These are phyloP conservation scores for Entomortierella lignicola DNA, from an alignment of 192 early-diverging fungal species.

Conservation along the genomic window DNA sequence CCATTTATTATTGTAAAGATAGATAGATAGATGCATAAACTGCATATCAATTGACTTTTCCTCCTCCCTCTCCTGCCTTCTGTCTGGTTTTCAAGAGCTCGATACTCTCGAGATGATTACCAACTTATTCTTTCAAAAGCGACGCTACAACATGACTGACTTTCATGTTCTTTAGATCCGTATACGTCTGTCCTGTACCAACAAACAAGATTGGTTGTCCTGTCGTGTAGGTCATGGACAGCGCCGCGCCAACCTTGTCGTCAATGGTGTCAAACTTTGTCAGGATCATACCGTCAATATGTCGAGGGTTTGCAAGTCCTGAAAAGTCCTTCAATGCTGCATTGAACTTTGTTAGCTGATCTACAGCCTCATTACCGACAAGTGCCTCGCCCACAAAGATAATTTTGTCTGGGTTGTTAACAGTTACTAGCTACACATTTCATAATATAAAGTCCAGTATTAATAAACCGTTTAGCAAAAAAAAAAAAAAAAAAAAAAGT, in stretches of 20 bases:
- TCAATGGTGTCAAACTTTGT: slow-evolving; percentile 98
- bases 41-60: background rate
- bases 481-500: too few species aligned
- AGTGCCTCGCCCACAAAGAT: slow-evolving; percentile 98
- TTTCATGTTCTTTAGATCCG: slow-evolving; percentile 91
- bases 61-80: background rate
- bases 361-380: slow-evolving; percentile 97
- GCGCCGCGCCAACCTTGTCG: slow-evolving; percentile 95
- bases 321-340: slow-evolving; percentile 92
- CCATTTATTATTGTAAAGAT: background rate
- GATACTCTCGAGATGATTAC: too few species aligned
- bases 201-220: slow-evolving; percentile 97
- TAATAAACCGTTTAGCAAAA: too few species aligned
- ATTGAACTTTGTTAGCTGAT: slow-evolving; percentile 97
- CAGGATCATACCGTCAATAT: slow-evolving; percentile 96
- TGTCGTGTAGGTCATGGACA: slow-evolving; percentile 96
- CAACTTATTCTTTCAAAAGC: slow-evolving; percentile 69
- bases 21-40: too few species aligned
- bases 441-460: background rate
- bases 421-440: slow-evolving; percentile 74
- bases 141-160: slow-evolving; percentile 78
- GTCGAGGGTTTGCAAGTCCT: slow-evolving; percentile 78
- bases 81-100: too few species aligned
- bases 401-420: slow-evolving; percentile 95
- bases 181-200: slow-evolving; percentile 97